These are phyloP conservation scores for Cardiospermum halicacabum DNA, from an alignment of 345 rosid species.

Conservation along the genomic window DNA sequence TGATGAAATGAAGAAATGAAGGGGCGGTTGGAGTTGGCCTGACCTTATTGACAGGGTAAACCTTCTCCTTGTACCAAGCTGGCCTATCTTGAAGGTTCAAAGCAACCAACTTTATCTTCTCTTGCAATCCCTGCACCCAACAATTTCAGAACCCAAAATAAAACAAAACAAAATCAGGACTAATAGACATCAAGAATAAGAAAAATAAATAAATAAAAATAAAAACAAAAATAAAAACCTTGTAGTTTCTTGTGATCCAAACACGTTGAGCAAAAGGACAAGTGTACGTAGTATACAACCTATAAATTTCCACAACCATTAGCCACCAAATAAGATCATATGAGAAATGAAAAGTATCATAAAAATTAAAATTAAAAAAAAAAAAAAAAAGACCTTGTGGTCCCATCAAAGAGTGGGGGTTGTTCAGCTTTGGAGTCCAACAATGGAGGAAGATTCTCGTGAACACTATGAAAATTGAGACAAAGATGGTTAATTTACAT, in stretches of 20 bases:
- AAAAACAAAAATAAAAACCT: too few species aligned
- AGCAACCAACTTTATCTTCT: constrained; percentile 73
- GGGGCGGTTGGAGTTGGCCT: too few species aligned
- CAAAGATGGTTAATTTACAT: too few species aligned
- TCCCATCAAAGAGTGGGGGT: constrained; percentile 74
- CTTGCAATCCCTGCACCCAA: constrained; percentile 66
- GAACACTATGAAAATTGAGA: constrained; percentile 11
- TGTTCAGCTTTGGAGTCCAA: constrained; percentile 54
- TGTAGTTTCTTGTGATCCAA: constrained; percentile 89
- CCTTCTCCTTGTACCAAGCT: constrained; percentile 85
- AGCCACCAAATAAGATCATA: background rate
- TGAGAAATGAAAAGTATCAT: background rate
- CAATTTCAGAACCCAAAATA: background rate
- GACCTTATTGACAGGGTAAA: constrained; percentile 79
- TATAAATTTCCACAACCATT: constrained; percentile 8
- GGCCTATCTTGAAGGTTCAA: constrained; percentile 73
- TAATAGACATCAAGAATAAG: too few species aligned
- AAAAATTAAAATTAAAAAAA: background rate
- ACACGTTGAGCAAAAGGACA: constrained; percentile 91
- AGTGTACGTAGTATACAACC: constrained; percentile 54
- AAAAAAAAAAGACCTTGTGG: too few species aligned
- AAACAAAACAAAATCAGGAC: background rate
- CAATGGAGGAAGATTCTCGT: constrained; percentile 42
- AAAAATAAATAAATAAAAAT: too few species aligned
- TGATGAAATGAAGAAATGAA: too few species aligned